phyloP scores from a whole-genome alignment of 2,329 filamentous ascomycete genomes.

The Stenocarpella maydis region DNA sequence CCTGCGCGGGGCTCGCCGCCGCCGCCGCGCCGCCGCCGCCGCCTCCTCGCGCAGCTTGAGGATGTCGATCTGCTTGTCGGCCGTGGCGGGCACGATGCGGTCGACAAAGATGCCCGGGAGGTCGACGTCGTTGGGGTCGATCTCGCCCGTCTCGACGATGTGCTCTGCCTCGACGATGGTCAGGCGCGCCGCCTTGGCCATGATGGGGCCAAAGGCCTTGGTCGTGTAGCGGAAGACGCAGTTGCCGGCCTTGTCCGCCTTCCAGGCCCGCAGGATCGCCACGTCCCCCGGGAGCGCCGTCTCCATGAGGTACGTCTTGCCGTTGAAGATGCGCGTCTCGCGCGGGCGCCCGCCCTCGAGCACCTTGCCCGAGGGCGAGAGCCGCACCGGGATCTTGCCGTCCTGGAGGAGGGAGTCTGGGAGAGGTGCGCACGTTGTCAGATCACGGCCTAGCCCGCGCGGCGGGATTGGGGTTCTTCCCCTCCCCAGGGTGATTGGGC shows the following conservation, averaged over 20 bases:
- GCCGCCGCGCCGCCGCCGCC: conserved; percentile 42
- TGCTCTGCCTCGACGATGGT: conserved; percentile 88
- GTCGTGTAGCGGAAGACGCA: conserved; percentile 83
- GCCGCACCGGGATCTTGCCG: conserved; percentile 71
- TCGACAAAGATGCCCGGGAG: conserved; percentile 86
- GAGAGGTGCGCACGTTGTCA: conserved; percentile 26
- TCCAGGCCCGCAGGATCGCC: conserved; percentile 79
- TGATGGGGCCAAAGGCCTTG: conserved; percentile 76
- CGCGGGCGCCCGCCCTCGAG: conserved; percentile 71
- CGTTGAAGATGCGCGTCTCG: conserved; percentile 77
- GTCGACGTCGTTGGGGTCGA: conserved; percentile 78
- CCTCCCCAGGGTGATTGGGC: not conserved
- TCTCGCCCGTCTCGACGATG: conserved; percentile 77
- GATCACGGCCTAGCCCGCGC: not conserved
- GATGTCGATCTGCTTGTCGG: conserved; percentile 76
- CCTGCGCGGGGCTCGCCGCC: conserved; percentile 53
- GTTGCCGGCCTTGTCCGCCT: conserved; percentile 79
- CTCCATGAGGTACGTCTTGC: conserved; percentile 79
- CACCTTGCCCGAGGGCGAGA: conserved; percentile 66
- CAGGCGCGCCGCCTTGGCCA: conserved; percentile 81
- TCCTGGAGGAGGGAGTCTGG: conserved; percentile 71
- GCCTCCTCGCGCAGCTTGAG: conserved; percentile 62
- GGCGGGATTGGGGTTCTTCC: too few relatives aligned
- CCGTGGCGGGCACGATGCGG: conserved; percentile 78
- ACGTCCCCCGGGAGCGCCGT: conserved; percentile 79